Conservation (phyloP, 345 rosid species). For the Brassica carinata region DNA sequence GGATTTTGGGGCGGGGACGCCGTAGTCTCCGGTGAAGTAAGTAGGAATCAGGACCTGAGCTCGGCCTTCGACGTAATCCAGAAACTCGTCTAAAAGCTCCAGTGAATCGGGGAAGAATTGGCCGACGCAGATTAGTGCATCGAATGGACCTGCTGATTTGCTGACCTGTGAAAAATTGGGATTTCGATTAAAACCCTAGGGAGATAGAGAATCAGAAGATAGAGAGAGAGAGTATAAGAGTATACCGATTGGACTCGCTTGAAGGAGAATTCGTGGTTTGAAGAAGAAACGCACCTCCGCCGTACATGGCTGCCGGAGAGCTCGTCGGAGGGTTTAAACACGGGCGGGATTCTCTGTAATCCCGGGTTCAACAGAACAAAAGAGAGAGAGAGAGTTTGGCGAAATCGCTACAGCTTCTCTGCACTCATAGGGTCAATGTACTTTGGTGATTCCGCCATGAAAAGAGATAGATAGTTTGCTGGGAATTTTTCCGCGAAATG, state of each 20-base stretch:
- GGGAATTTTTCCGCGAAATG: too few species aligned
- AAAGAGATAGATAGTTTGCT: too few species aligned
- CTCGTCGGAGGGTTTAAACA: too few species aligned
- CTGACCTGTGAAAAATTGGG: constrained; percentile 51
- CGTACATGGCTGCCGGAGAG: too few species aligned
- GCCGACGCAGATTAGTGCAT: constrained; percentile 75
- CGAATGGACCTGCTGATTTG: constrained; percentile 85
- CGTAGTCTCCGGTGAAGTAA: constrained; percentile 89
- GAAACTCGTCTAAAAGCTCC: constrained; percentile 63
- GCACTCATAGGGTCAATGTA: too few species aligned
- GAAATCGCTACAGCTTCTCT: too few species aligned
- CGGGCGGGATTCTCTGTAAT: too few species aligned
- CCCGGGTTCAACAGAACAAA: too few species aligned
- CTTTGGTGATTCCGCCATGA: too few species aligned
- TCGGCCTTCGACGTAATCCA: constrained; percentile 64
- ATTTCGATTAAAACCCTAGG: constrained; percentile 31
- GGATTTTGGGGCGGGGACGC: constrained; percentile 66
- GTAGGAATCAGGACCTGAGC: constrained; percentile 66
- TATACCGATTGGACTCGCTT: constrained; percentile 83
- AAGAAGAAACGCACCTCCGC: too few species aligned
- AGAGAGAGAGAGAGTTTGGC: too few species aligned
- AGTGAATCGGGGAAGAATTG: constrained; percentile 79
- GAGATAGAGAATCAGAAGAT: not conserved
- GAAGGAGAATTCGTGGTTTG: too few species aligned
- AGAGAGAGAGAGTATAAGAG: not conserved